Conservation (phyloP, 2,329 filamentous ascomycete genomes). For the Fusarium nygamai region DNA sequence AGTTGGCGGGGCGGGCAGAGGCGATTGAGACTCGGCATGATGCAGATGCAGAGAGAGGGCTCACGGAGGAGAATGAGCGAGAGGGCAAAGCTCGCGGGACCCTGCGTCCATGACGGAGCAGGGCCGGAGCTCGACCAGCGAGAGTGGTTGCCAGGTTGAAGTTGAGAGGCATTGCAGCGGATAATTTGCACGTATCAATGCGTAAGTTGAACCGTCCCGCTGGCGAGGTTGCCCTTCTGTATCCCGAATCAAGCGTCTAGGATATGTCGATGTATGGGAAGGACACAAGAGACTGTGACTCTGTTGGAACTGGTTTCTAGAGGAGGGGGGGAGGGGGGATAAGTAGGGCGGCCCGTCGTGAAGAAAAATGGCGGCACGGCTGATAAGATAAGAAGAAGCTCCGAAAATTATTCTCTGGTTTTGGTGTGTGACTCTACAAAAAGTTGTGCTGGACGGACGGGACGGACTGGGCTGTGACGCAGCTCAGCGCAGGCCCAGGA, state of each 20-base stretch:
- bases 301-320: slow-evolving; percentile 32
- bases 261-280: slow-evolving; percentile 33
- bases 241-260: slow-evolving; percentile 46
- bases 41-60: slow-evolving; percentile 43
- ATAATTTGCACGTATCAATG: slow-evolving; percentile 49
- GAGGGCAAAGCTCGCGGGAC: slow-evolving; percentile 56
- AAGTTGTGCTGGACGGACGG: not conserved
- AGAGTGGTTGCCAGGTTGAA: slow-evolving; percentile 54
- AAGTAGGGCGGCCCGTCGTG: slow-evolving; percentile 19
- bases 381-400: slow-evolving; percentile 43
- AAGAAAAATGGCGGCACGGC: slow-evolving; percentile 41
- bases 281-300: slow-evolving; percentile 41
- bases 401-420: slow-evolving; percentile 41
- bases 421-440: slow-evolving; percentile 35
- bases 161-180: slow-evolving; percentile 52
- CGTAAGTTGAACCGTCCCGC: slow-evolving; percentile 49
- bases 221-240: slow-evolving; percentile 47
- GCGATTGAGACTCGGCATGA: slow-evolving; percentile 39
- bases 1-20: slow-evolving; percentile 44
- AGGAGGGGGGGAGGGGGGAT: slow-evolving; percentile 28
- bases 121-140: slow-evolving; percentile 66
- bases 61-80: slow-evolving; percentile 56
- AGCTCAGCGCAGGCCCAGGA: not conserved
- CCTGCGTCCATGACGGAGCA: slow-evolving; percentile 65
- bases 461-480: slow-evolving; percentile 9